Conservation (phyloP, 73 alveolate genomes). For the Symbiodinium pilosum region DNA sequence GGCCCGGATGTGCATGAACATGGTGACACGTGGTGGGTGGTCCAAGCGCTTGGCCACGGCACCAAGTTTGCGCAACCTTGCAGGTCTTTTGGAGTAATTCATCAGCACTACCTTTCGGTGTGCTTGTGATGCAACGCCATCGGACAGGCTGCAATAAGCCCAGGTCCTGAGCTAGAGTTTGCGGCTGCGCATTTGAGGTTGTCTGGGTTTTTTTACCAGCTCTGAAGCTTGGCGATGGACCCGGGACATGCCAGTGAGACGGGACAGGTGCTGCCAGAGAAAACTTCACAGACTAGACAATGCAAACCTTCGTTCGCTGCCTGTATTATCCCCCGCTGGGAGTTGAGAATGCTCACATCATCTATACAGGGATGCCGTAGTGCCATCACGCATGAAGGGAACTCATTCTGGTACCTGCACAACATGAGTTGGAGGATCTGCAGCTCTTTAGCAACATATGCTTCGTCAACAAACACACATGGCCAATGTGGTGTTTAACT, state of each 20-base stretch:
- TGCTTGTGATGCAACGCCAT: neutral
- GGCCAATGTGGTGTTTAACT: no score
- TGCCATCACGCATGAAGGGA: neutral
- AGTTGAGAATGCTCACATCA: no score
- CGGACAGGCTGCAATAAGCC: neutral
- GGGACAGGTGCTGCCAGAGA: neutral
- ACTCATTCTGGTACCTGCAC: neutral
- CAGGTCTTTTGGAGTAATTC: neutral
- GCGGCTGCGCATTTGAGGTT: no score
- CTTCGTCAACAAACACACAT: no score
- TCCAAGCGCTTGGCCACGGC: neutral
- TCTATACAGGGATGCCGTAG: no score
- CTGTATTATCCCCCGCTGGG: no score
- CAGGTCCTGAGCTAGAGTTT: neutral
- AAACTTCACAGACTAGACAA: no score
- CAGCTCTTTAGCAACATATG: neutral
- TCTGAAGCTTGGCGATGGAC: no score
- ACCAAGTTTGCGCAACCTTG: neutral
- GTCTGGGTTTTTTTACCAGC: no score
- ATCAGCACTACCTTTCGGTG: conserved; percentile 12
- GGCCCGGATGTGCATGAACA: neutral
- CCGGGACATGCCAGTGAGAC: neutral
- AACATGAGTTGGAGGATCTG: neutral
- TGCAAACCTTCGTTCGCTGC: no score
- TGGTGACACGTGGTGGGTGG: neutral